Evolutionary conservation across 2,329 filamentous ascomycete genomes (phyloP), one percentile per base, ranked within the genome.

Genomic region (Colletotrichum gloeosporioides): DNA sequence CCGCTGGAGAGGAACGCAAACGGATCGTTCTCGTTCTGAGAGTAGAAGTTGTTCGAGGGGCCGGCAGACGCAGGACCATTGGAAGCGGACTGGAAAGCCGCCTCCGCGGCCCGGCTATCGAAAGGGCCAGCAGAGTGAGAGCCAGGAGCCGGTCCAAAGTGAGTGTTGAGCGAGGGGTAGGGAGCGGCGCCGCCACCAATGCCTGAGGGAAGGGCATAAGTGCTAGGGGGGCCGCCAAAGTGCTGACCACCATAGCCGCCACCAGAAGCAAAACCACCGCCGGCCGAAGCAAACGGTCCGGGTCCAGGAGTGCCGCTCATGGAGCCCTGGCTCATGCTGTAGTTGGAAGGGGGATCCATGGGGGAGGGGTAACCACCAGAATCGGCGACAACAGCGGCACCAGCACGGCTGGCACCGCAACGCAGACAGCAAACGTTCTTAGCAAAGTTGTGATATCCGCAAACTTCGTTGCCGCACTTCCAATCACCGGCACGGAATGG

Each of bases 371-470:
- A 98, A 59, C 95, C 95, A 62, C 95, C 95, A 53, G 96, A 96
- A 85, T 99, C 97, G 34, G 96, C 96, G 74, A 99, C 95, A 67
- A 99, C 95, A 18, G 96, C 96, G 75, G 97, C 97, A 78, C 95
- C 95, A 77, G 96, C 96, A 81, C 97, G 95, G 85, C 96, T 98
- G 69, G 96, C 97, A 84, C 97, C 97, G 83, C 97, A 99, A 76
- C 97, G 95, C 78, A 99, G 92, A 86, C 97, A 99, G 87, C 95
- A 98, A 74, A 99, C 96, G 82, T 99, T 99, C 92, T 99, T 99
- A 77, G 97, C 97, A 84, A 99, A 99, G 88, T 99, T 99, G 89
- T 99, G 97, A 86, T 99, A 99, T 75, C 95, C 95, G 84, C 97
- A 99, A 49, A 96, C 96, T 83, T 99, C 97, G 79, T 97, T 97